Evolutionary conservation across 2,329 filamentous ascomycete species (phyloP).

Genomic region (Niveomyces coronatus): DNA sequence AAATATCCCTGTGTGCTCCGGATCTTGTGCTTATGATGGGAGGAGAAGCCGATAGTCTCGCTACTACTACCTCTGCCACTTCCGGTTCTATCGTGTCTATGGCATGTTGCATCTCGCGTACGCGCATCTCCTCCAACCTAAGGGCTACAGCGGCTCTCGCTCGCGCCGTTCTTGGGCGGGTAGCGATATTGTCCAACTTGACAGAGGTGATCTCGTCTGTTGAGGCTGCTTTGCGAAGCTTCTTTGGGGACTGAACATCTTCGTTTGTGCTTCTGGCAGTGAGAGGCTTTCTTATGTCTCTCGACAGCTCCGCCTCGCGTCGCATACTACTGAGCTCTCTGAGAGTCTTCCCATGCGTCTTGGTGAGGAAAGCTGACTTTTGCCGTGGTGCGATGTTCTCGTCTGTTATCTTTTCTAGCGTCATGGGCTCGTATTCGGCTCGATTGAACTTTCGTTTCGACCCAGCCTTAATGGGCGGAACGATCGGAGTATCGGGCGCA

Average conservation of each 20-base stretch:
- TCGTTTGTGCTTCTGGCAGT: constrained; percentile 50
- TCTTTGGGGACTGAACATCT: constrained; percentile 48
- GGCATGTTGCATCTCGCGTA: constrained; percentile 13
- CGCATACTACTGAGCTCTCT: constrained; percentile 35
- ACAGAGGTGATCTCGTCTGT: constrained; percentile 27
- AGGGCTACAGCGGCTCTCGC: constrained; percentile 17
- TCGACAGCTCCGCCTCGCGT: constrained; percentile 23
- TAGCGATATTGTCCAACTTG: constrained; percentile 26
- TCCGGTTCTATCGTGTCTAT: constrained; percentile 8
- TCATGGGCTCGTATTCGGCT: constrained; percentile 38
- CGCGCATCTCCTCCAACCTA: constrained; percentile 13
- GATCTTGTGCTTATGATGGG: constrained; percentile 37
- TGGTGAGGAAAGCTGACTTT: constrained; percentile 23
- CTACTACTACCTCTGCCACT: constrained; percentile 13
- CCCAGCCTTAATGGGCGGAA: constrained; percentile 30
- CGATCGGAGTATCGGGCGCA: constrained; percentile 10
- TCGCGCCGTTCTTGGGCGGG: constrained; percentile 16
- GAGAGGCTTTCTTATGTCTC: constrained; percentile 36
- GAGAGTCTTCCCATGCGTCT: constrained; percentile 29
- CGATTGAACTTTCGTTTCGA: constrained; percentile 49
- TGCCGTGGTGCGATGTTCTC: constrained; percentile 21
- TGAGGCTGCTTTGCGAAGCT: constrained; percentile 26
- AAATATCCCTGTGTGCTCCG: constrained; percentile 35
- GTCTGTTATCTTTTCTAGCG: constrained; percentile 16
- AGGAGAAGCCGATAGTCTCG: constrained; percentile 26